Base-by-base conservation (phyloP, 371 early-diverging fungal species). In the Mortierella sp. region DNA sequence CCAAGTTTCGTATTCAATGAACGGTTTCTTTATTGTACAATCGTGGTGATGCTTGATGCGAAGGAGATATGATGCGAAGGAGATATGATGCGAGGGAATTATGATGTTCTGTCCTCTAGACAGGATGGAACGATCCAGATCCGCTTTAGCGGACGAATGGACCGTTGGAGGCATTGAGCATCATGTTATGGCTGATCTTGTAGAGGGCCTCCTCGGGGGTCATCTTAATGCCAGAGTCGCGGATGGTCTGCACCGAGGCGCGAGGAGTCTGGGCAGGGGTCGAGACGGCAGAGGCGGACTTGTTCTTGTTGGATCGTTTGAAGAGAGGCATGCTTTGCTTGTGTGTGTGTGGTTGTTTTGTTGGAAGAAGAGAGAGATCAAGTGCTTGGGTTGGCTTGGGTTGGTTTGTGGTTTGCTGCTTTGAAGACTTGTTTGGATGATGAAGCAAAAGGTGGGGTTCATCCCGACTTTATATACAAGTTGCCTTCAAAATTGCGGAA, bases 291-390 rank as follows among this genome's bases (percentile, higher is more conserved):
- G 77, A 77, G 31, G 70, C 68, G 34, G 82, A 73, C 74, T 81
- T 70, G 77, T 77, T 81, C 82, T 81, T 81, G 61, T 70, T 73
- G 64, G 74, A 69, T 19, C 67, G 71, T 73, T 80, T 80, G 81
- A 80, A 80, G 74, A 79, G 39, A 61, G 64, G 66, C 79, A 79
- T 79, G 8, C 31, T 61, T 48, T 61, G 48, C 8, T n/a, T 68
- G 68, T 48, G 24, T 22, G 37, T 31, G 34, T 22, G 29, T 52
- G 14, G n/a, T 58, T 58, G 34, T 31, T 1, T 58, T 34, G 37
- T 22, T 50, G 61, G 14, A 19, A 8, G 50, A 50, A 50, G 50
- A 50, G n/a, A 50, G 50, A 3, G 10, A 50, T 24, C 3, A 2
- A 19, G 9, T 58, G n/a, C 48, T 53, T 29, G 53, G 14, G 53